Evolutionary conservation across 2,329 filamentous ascomycete genomes (phyloP), one percentile per base, ranked within the genome.

Genomic region (Laburnicola sp.): DNA sequence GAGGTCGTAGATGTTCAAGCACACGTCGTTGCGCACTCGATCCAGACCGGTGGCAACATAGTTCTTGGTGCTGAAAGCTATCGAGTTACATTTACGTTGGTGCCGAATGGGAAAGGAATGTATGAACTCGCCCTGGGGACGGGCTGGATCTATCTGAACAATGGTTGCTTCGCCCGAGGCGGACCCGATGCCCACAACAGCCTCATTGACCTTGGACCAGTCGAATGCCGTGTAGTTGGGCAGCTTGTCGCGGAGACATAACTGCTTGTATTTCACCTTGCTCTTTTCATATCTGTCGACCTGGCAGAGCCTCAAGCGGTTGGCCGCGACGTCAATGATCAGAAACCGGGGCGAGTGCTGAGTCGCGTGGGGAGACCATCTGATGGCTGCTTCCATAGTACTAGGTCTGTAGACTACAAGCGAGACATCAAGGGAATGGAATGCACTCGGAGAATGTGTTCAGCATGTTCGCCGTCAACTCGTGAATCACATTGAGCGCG

Each of bases 1-100:
- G 48, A 91, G 80, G 69, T 95, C 89, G 82, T 89, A 94, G 27
- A 94, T 86, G 63, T 93, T 89, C 42, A 95, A 79, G 62, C 88
- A 91, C 56, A 87, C 84, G 66, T 94, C 90, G 72, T 89, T 91
- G 28, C 90, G 83, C 23, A 92, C 89, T 60, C 88, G 82, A 63
- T 94, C 90, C 45, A 94, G 77, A 1, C 88, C 90, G 26, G 91
- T 88, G 7, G 89, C 90, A 45, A 95, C 76, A 49, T 88, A 78
- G 43, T 78, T 75, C 16, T 87, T 86, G 3, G 83, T 85, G 65
- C 86, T 93, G 74, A 94, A 91, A 3, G 89, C 86, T 35, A 94
- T 88, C 0, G 89, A 88, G 63, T 93, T 90, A 63, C 88, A 93
- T 37, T 87, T 87, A 38, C 90, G 82, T 47, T 88, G 83, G 69